Percentiles rank a stretch among this genome's conserved stretches.
Conservation (phyloP, 2,329 filamentous ascomycete genomes). For the Dactylellina cionopaga region DNA sequence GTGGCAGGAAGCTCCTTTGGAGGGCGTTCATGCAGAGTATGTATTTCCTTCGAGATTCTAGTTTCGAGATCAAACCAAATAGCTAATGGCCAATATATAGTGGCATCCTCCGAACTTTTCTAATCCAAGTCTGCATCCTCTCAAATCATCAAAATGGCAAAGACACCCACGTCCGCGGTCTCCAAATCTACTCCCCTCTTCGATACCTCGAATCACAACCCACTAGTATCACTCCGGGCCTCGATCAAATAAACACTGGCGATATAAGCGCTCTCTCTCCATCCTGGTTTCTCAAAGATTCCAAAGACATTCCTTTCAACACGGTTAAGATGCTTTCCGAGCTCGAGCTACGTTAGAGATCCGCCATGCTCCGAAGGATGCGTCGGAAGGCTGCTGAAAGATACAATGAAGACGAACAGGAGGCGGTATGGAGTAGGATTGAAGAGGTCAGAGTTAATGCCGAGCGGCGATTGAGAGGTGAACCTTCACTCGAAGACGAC, state of each 20-base stretch:
- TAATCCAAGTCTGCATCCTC: slow-evolving; percentile 87
- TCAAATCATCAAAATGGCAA: slow-evolving; percentile 99
- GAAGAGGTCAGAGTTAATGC: slow-evolving; percentile 23
- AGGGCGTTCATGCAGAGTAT: slow-evolving; percentile 65
- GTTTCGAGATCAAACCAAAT: background rate
- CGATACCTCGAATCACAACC: slow-evolving; percentile 34
- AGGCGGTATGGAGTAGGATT: slow-evolving; percentile 16
- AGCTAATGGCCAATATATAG: slow-evolving; percentile 18
- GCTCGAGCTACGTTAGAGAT: slow-evolving; percentile 56
- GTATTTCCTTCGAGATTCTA: background rate
- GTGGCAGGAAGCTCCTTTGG: slow-evolving; percentile 86
- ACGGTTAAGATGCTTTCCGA: slow-evolving; percentile 56
- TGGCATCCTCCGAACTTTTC: slow-evolving; percentile 80
- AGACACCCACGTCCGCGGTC: slow-evolving; percentile 92
- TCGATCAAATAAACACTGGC: slow-evolving; percentile 16
- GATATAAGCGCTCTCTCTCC: slow-evolving; percentile 30
- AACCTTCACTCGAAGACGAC: background rate
- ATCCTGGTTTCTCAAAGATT: slow-evolving; percentile 32
- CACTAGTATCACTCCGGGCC: background rate
- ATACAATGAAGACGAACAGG: slow-evolving; percentile 11
- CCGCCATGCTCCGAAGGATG: slow-evolving; percentile 31
- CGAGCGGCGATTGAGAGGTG: slow-evolving; percentile 9
- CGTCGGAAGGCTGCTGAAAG: slow-evolving; percentile 29
- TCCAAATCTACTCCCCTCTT: slow-evolving; percentile 76
- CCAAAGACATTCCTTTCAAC: slow-evolving; percentile 54